Evolutionary conservation across 345 rosid genomes (phyloP), one percentile per base, ranked within the genome.

Genomic region (Populus alba): DNA sequence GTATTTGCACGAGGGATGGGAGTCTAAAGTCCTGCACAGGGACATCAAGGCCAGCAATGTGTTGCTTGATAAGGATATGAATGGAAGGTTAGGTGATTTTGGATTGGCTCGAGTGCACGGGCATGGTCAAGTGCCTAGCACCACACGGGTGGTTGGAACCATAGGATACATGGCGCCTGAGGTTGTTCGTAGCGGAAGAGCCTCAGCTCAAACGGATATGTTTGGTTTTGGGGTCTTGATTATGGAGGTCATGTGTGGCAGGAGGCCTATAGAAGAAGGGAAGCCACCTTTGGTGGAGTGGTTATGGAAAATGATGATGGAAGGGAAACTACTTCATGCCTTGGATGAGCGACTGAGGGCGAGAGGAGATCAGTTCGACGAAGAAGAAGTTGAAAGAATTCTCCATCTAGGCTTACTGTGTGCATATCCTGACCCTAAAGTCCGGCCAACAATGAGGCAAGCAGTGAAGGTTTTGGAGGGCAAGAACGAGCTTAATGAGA

Each of bases 31-130:
- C 25, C 80, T 95, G 2, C 97, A 89, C 23, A 86, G 98, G 49
- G 94, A 95, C 78, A 90, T 92, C 62, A 90, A 94, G 83, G 92
- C 98, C 13, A 89, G 97, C 79, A 92, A 94, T 55, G 93, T 94
- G 67, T 85, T 94, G 5, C 92, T 90, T 15, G 97, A 91, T 72
- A 78, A 83, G 75, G 93, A 95, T 6, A 89, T 91, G 97, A 83
- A 84, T 33, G 97, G 92, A 0, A 87, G 91, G 80, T 73, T 90
- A 11, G 95, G 97, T 43, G 97, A 89, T 81, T 93, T 92, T 6
- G 97, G 95, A 47, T 31, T 90, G 79, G 94, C 97, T 49, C 73
- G 97, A 61, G 88, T 92, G 83, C 97, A 88, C 71, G 86, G 83
- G 16, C 97, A 91, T 3, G 87, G 85, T 2, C 89, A 88, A 65